Percentiles rank a stretch among this genome's conserved stretches.
phyloP scores from a whole-genome alignment of 495 filamentous ascomycete species.

The Penicillium cinerascens region DNA sequence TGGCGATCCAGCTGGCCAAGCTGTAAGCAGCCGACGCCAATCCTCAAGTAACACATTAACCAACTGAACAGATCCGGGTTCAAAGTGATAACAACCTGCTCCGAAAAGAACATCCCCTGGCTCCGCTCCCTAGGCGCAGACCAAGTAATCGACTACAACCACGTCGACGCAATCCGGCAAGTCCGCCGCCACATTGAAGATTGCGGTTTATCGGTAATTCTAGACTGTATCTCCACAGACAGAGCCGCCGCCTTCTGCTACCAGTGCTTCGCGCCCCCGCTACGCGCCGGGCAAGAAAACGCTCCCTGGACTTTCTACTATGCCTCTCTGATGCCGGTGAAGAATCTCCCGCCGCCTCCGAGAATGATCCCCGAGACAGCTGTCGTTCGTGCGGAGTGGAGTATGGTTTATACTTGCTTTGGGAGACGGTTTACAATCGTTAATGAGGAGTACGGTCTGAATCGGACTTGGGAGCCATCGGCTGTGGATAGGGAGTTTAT shows the following conservation, averaged over 20 bases:
- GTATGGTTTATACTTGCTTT: not conserved
- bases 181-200: not conserved
- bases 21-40: not conserved
- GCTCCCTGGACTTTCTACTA: not conserved
- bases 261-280: not conserved
- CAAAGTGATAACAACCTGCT: slow-evolving; percentile 33
- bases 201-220: not conserved
- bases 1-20: not conserved
- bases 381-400: not conserved
- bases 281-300: not conserved
- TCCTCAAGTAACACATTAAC: not conserved
- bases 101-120: slow-evolving; percentile 38
- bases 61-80: not conserved
- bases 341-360: not conserved
- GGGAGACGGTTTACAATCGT: not conserved
- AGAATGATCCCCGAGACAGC: not conserved
- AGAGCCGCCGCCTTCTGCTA: not conserved
- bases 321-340: not conserved
- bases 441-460: not conserved
- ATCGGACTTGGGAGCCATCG: not conserved
- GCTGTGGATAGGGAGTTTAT: not conserved
- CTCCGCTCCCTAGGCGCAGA: slow-evolving; percentile 40
- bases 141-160: slow-evolving; percentile 4
- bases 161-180: not conserved
- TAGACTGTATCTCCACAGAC: not conserved